Base-by-base conservation (phyloP, 2,329 filamentous ascomycete genomes). In the Incumbomyces lentus region DNA sequence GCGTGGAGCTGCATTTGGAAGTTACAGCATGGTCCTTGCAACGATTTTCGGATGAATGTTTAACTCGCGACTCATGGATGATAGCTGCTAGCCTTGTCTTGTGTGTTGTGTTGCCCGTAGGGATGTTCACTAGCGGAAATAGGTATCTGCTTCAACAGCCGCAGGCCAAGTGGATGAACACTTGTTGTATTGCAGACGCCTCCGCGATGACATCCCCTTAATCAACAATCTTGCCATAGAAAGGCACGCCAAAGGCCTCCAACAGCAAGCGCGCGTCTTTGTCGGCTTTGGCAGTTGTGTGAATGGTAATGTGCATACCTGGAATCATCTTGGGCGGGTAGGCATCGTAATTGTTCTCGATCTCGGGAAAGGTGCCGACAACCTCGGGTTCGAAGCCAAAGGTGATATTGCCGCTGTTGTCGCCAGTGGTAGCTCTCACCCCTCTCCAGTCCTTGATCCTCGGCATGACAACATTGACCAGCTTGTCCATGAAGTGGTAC, bases 361-460 rank as follows among this genome's bases (percentile, higher is more conserved):
- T 78, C 70, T 98, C 92, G 0, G 92, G 92, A 68, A 96, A 98
- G 54, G 86, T 71, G 42, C 83, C 79, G 58, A 95, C 79, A 56
- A 84, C 79, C 49, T 86, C 81, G 4, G 82, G 73, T 12, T 74
- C 75, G 58, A 98, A 73, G 55, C 92, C 92, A 64, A 89, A 90
- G 8, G 74, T 75, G 55, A 98, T 75, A 64, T 96, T 95, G 32
- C 92, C 92, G 51, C 83, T 82, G 60, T 80, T 81, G 64, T 98
- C 92, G 60, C 92, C 92, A 33, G 86, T 86, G 36, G 71, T 77
- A 40, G 79, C 81, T 56, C 77, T 76, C n/a, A 85, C 72, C 49
- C 92, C 92, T 47, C 78, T 79, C 84, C 87, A 98, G 58, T 98
- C 92, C 73, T 96, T 98, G 67, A 98, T 93, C 61, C 82, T 85